phyloP scores from a whole-genome alignment of 257 asterid species.

The Capsicum rhomboideum region DNA sequence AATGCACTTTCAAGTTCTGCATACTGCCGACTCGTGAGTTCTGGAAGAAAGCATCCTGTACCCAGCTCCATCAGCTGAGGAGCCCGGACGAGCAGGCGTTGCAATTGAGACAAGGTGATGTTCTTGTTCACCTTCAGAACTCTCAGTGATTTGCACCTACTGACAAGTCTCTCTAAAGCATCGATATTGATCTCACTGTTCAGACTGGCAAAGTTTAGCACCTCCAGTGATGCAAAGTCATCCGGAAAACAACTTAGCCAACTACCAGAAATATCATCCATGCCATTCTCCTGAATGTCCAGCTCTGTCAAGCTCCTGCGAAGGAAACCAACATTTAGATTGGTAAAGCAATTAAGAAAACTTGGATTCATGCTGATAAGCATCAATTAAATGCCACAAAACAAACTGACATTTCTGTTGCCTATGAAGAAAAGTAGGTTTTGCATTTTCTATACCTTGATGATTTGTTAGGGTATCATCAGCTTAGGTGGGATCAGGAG shows the following conservation, averaged over 20 bases:
- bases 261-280: constrained; percentile 45
- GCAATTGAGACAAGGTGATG: constrained; percentile 47
- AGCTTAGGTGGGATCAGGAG: neutral
- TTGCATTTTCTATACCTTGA: neutral
- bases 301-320: constrained; percentile 86
- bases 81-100: constrained; percentile 44
- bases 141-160: constrained; percentile 58
- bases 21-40: constrained; percentile 41
- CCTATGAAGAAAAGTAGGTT: neutral
- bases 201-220: constrained; percentile 62
- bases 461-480: neutral
- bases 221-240: constrained; percentile 56
- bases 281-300: constrained; percentile 63
- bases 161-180: constrained; percentile 75
- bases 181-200: constrained; percentile 56
- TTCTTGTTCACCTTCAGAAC: constrained; percentile 67
- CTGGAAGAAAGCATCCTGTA: constrained; percentile 64
- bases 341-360: neutral
- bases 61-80: constrained; percentile 66
- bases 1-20: constrained; percentile 45
- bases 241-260: constrained; percentile 85
- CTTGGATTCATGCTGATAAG: neutral
- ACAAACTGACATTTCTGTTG: neutral
- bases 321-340: neutral
- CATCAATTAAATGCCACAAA: neutral